Percentiles rank a stretch among this genome's conserved stretches.
These are phyloP conservation scores for Coix lacrymajobi DNA, from an alignment of 176 grass and related monocot species.

Conservation along the genomic window DNA sequence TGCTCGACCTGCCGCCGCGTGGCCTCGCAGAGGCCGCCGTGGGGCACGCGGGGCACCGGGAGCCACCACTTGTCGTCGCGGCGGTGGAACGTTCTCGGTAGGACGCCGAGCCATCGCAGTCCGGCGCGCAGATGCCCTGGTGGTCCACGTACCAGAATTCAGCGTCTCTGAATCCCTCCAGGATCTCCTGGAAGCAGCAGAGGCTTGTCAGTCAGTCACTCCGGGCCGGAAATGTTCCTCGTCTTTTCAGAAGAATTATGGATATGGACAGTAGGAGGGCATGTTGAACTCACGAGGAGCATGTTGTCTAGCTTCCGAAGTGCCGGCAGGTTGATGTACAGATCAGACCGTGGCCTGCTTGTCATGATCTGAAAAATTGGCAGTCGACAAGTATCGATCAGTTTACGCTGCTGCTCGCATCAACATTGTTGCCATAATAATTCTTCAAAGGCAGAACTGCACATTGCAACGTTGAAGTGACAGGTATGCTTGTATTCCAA, in stretches of 20 bases:
- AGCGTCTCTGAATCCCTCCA: conserved; percentile 62
- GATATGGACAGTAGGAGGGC: not conserved
- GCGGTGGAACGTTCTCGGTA: conserved; percentile 41
- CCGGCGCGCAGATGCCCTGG: conserved; percentile 67
- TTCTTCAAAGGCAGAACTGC: not conserved
- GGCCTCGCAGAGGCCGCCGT: conserved; percentile 48
- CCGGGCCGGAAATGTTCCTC: not conserved
- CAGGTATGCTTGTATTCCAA: too few relatives aligned
- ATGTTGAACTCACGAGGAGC: conserved; percentile 71
- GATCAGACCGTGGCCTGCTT: conserved; percentile 74
- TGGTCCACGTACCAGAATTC: conserved; percentile 98
- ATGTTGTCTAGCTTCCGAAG: conserved; percentile 88
- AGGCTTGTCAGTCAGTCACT: not conserved
- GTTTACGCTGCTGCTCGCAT: not conserved
- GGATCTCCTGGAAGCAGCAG: conserved; percentile 47
- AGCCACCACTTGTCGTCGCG: conserved; percentile 98
- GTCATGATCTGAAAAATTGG: conserved; percentile 79
- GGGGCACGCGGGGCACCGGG: conserved; percentile 60
- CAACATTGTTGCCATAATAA: not conserved
- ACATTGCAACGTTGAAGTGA: not conserved
- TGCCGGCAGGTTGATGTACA: conserved; percentile 86
- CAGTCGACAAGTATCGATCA: not conserved
- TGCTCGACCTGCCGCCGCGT: conserved; percentile 68
- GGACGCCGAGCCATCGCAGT: conserved; percentile 55
- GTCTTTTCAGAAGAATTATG: not conserved